Evolutionary conservation across 257 asterid species (phyloP).

Genomic region (Scutellaria baicalensis): DNA sequence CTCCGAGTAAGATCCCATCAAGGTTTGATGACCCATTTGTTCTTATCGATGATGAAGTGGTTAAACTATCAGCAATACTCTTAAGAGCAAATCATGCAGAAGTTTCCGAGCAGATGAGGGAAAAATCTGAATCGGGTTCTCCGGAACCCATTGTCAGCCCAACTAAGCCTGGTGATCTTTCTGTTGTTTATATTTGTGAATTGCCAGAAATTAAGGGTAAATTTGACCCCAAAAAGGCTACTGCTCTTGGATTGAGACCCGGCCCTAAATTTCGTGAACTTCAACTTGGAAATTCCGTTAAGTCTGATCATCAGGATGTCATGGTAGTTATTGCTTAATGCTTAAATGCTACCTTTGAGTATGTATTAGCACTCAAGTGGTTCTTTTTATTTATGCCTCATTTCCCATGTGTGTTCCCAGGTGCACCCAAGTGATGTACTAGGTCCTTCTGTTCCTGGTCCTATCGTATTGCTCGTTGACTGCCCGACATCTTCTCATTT

Average conservation of each 20-base stretch:
- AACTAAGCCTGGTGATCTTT: constrained; percentile 63
- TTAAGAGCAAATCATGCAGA: constrained; percentile 44
- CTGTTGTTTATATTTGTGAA: constrained; percentile 82
- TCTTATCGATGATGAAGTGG: constrained; percentile 80
- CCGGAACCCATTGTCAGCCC: constrained; percentile 14
- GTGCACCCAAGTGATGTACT: constrained; percentile 87
- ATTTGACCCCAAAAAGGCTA: constrained; percentile 76
- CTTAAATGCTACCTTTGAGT: neutral
- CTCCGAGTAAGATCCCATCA: constrained; percentile 22
- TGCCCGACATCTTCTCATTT: constrained; percentile 80
- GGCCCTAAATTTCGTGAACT: constrained; percentile 87
- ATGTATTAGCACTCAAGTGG: neutral
- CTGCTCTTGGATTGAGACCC: constrained; percentile 70
- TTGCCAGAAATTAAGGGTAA: constrained; percentile 88
- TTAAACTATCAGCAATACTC: constrained; percentile 78
- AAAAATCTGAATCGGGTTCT: constrained; percentile 11
- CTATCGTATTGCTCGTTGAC: constrained; percentile 75
- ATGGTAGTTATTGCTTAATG: constrained; percentile 40
- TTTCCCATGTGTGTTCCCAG: constrained; percentile 33
- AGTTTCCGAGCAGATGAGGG: constrained; percentile 15
- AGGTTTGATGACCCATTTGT: constrained; percentile 43
- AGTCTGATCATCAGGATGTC: constrained; percentile 62
- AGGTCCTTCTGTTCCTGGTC: constrained; percentile 89
- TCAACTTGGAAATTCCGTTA: constrained; percentile 75
- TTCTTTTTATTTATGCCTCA: neutral